Conservation (phyloP, 139 green algal genomes). For the Coelastrella sp. region DNA sequence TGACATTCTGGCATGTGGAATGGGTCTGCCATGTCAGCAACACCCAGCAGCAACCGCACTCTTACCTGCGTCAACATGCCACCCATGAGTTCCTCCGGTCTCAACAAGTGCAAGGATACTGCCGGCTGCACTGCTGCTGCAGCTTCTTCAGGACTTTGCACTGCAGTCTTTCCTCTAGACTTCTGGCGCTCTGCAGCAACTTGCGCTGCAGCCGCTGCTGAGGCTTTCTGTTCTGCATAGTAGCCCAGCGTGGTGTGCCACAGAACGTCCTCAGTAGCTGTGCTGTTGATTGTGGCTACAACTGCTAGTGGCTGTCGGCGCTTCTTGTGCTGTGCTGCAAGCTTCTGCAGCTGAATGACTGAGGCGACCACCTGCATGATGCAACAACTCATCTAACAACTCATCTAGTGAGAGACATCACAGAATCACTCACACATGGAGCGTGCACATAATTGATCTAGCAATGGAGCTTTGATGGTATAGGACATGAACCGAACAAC, state of each 20-base stretch:
- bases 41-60: not conserved
- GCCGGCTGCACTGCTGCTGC: conserved; percentile 14
- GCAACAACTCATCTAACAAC: too few species aligned
- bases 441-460: not conserved
- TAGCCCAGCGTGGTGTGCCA: conserved; percentile 37
- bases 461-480: not conserved
- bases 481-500: too few species aligned
- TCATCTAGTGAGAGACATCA: not conserved
- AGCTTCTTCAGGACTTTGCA: not conserved
- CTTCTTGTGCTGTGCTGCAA: conserved; percentile 2
- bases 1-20: too few species aligned
- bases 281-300: conserved; percentile 22
- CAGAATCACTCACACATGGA: not conserved
- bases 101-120: conserved; percentile 46
- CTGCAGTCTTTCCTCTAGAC: not conserved
- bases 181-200: conserved; percentile 2
- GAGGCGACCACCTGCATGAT: conserved; percentile 41
- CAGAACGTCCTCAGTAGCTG: conserved; percentile 32
- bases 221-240: conserved; percentile 34
- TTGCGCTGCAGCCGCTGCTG: conserved; percentile 1
- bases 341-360: conserved; percentile 55
- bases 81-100: conserved; percentile 49
- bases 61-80: conserved; percentile 56
- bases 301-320: conserved; percentile 16
- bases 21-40: not conserved